Conservation (phyloP, 768 basidiomycete genomes). For the Termitomyces bulborhizus region DNA sequence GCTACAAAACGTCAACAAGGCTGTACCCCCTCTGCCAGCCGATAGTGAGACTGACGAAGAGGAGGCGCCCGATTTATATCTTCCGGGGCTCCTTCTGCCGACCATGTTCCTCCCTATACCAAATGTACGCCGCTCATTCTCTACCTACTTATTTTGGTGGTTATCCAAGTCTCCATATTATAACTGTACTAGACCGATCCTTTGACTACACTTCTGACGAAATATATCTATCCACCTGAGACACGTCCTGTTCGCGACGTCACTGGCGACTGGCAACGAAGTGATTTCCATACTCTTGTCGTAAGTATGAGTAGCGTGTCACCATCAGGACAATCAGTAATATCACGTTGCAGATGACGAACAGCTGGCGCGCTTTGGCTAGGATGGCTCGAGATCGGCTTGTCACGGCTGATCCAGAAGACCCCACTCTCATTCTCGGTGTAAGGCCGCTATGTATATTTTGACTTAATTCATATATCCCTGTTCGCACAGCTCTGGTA, state of each 20-base stretch:
- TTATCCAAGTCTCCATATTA: constrained; percentile 43
- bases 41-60: constrained; percentile 44
- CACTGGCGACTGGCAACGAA: constrained; percentile 65
- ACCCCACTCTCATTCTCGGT: constrained; percentile 56
- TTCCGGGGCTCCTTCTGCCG: constrained; percentile 64
- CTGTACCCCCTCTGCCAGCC: constrained; percentile 41
- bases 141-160: constrained; percentile 55
- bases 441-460: constrained; percentile 37
- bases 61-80: constrained; percentile 50
- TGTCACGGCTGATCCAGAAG: constrained; percentile 63
- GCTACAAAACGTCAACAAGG: constrained; percentile 45
- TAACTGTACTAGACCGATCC: constrained; percentile 71
- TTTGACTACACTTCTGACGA: constrained; percentile 71
- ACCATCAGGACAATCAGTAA: constrained; percentile 15
- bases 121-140: constrained; percentile 65
- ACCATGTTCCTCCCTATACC: constrained; percentile 88
- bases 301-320: constrained; percentile 40
- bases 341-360: constrained; percentile 59
- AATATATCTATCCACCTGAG: constrained; percentile 77
- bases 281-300: constrained; percentile 74
- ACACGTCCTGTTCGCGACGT: constrained; percentile 68
- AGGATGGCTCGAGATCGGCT: constrained; percentile 78
- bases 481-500: constrained; percentile 62
- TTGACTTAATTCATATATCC: neutral
- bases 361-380: constrained; percentile 84